Evolutionary conservation across 345 rosid species (phyloP).

Genomic region (Combretum micranthum): DNA sequence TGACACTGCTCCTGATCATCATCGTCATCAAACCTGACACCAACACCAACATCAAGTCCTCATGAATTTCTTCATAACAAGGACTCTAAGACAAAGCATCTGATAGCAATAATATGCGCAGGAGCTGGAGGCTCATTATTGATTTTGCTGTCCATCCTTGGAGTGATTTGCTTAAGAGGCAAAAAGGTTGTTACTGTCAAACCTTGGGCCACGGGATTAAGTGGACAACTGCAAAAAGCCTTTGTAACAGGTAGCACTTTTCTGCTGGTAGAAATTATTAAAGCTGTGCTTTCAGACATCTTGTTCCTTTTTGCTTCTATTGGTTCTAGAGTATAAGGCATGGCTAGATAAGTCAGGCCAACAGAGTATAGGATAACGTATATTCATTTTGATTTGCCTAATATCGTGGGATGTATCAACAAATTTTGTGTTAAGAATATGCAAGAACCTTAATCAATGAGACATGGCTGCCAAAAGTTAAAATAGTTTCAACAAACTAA

Average conservation of each 20-base stretch:
- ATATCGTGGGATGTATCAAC: too few relatives aligned
- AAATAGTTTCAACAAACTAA: too few relatives aligned
- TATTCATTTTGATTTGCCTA: too few relatives aligned
- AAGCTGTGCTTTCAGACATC: too few relatives aligned
- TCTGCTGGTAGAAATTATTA: neutral
- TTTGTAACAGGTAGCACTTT: conserved; percentile 54
- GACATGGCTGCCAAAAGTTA: too few relatives aligned
- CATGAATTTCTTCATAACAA: conserved; percentile 6
- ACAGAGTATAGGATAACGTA: too few relatives aligned
- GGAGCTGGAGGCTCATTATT: conserved; percentile 41
- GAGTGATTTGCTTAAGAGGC: conserved; percentile 37
- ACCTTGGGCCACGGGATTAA: conserved; percentile 86
- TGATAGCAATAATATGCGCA: conserved; percentile 18
- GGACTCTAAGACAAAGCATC: conserved; percentile 24
- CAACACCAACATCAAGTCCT: conserved; percentile 29
- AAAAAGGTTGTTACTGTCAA: conserved; percentile 67
- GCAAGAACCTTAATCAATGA: too few relatives aligned
- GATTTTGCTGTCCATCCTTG: conserved; percentile 26
- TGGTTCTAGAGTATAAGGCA: too few relatives aligned
- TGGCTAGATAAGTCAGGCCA: too few relatives aligned
- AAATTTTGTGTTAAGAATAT: too few relatives aligned
- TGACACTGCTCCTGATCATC: conserved; percentile 15
- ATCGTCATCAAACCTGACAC: conserved; percentile 3
- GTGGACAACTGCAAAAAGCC: conserved; percentile 84
- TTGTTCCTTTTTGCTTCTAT: too few relatives aligned